Conservation (phyloP, 768 basidiomycete species). For the Leccinum subtestaceum region DNA sequence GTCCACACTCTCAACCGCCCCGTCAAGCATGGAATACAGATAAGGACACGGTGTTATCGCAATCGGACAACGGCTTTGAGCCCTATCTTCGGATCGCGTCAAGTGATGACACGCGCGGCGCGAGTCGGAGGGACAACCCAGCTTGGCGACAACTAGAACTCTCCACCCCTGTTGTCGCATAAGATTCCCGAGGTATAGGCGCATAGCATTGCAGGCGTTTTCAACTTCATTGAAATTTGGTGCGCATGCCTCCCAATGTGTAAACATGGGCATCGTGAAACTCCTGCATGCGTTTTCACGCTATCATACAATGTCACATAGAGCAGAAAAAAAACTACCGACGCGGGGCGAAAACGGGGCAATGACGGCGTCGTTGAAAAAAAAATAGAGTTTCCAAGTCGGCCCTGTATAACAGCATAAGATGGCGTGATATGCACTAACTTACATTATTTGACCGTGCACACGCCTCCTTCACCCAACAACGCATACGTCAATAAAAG, state of each 20-base stretch:
- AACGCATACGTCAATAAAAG: neutral
- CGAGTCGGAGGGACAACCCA: neutral
- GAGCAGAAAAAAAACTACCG: no score
- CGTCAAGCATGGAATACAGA: neutral
- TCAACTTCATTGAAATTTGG: neutral
- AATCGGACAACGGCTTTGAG: neutral
- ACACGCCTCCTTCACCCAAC: constrained; percentile 7
- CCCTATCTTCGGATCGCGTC: constrained; percentile 5
- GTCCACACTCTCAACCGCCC: neutral
- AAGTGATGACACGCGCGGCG: constrained; percentile 2
- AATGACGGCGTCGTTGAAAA: neutral
- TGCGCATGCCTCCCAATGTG: neutral
- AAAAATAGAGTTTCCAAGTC: neutral
- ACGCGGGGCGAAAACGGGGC: no score
- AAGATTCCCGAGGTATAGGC: neutral
- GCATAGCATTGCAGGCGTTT: neutral
- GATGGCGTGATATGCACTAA: neutral
- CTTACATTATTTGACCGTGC: neutral
- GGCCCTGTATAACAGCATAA: neutral
- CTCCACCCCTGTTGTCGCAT: neutral
- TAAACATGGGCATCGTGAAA: neutral
- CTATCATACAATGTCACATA: no score
- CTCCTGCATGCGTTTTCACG: neutral
- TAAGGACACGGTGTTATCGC: constrained; percentile 1
- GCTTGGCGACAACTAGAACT: constrained; percentile 2